These are phyloP conservation scores for Neoboletus brunneissimus DNA, from an alignment of 768 basidiomycete species.

Conservation along the genomic window DNA sequence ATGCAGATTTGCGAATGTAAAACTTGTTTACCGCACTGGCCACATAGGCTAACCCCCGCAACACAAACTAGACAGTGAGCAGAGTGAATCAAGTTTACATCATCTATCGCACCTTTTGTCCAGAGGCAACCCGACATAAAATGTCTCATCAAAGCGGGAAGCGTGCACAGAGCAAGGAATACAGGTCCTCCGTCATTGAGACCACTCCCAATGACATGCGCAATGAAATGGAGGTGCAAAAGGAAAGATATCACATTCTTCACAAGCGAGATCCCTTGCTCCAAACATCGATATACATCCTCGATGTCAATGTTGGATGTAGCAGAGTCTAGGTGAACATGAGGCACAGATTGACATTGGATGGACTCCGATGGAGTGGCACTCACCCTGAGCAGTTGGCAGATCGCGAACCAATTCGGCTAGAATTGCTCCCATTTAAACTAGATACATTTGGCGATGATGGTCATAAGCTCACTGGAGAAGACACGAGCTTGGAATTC, in stretches of 20 bases:
- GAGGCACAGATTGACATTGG: not conserved
- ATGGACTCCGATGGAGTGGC: not conserved
- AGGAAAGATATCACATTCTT: slow-evolving; percentile 16
- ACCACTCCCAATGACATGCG: slow-evolving; percentile 14
- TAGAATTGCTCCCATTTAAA: not conserved
- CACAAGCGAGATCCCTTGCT: slow-evolving; percentile 6
- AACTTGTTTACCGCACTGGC: slow-evolving; percentile 12
- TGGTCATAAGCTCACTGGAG: slow-evolving; percentile 3
- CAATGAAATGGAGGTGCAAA: slow-evolving; percentile 23
- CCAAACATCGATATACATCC: slow-evolving; percentile 10
- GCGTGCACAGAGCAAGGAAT: slow-evolving; percentile 20
- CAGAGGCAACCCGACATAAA: slow-evolving; percentile 14
- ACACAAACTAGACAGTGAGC: not conserved
- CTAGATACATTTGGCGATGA: not conserved
- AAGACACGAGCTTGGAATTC: slow-evolving; percentile 21
- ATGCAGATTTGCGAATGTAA: slow-evolving; percentile 22
- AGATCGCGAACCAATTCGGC: slow-evolving; percentile 21
- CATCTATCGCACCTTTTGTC: slow-evolving; percentile 15
- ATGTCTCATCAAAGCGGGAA: slow-evolving; percentile 5
- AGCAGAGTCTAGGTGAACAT: slow-evolving; percentile 4
- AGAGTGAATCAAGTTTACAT: not conserved
- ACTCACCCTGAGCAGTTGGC: slow-evolving; percentile 21
- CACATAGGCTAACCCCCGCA: slow-evolving; percentile 16
- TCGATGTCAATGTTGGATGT: not conserved
- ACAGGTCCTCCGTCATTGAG: slow-evolving; percentile 19